These are phyloP conservation scores for Thalia dealbata DNA, from an alignment of 176 grass and related monocot species.

Conservation along the genomic window DNA sequence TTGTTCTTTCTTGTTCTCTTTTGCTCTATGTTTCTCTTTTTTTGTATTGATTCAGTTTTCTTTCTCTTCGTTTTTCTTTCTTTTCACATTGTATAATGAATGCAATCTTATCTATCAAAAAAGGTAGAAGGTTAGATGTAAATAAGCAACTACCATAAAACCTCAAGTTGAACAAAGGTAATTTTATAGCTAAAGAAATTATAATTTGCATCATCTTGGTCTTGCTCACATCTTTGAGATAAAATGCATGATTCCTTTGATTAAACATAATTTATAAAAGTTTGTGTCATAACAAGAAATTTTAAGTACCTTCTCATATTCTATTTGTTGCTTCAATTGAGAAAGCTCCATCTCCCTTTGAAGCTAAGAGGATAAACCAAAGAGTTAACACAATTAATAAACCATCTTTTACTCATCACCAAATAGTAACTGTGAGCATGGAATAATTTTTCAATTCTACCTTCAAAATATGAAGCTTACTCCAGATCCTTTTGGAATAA, in stretches of 20 bases:
- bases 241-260: not conserved
- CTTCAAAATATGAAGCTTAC: too few relatives aligned
- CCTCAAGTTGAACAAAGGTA: not conserved
- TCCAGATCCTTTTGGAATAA: too few relatives aligned
- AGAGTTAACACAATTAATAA: conserved; percentile 4
- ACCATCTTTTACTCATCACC: not conserved
- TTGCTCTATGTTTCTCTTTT: too few relatives aligned
- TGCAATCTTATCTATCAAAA: too few relatives aligned
- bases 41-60: too few relatives aligned
- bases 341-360: conserved; percentile 28
- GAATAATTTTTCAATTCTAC: too few relatives aligned
- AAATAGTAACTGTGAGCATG: too few relatives aligned
- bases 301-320: conserved; percentile 28
- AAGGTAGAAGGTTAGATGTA: not conserved
- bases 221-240: not conserved
- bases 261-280: not conserved
- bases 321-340: conserved; percentile 26
- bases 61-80: too few relatives aligned
- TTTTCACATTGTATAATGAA: too few relatives aligned
- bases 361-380: conserved; percentile 20
- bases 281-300: not conserved
- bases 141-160: not conserved
- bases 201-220: not conserved
- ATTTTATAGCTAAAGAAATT: not conserved
- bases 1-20: too few relatives aligned